Conservation (phyloP, 495 filamentous ascomycete species). For the Aspergillus incahuasiensis region DNA sequence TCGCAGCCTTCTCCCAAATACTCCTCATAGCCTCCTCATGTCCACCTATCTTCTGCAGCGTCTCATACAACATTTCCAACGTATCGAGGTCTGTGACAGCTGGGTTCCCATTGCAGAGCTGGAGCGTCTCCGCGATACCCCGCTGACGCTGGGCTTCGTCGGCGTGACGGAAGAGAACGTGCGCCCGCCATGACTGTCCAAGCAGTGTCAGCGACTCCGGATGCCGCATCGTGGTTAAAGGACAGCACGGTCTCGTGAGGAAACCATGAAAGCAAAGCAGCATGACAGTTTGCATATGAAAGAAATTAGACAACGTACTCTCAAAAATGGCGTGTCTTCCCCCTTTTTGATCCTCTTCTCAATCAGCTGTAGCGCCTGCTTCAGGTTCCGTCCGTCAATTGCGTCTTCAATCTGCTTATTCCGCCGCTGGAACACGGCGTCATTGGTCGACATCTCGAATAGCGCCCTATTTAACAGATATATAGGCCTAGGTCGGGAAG, state of each 20-base stretch:
- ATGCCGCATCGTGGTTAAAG: background rate
- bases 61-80: conserved; percentile 42
- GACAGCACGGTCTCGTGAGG: background rate
- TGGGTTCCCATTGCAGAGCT: conserved; percentile 43
- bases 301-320: conserved; percentile 19
- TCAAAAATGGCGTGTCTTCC: conserved; percentile 45
- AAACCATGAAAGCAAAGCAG: background rate
- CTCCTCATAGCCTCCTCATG: conserved; percentile 31
- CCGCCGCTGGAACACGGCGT: conserved; percentile 47
- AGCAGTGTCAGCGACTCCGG: conserved; percentile 13
- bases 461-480: background rate
- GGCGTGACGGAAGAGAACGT: conserved; percentile 41
- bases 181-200: conserved; percentile 46
- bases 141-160: conserved; percentile 42
- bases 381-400: conserved; percentile 51
- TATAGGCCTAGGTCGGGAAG: background rate
- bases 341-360: conserved; percentile 59
- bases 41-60: conserved; percentile 29
- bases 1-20: conserved; percentile 55
- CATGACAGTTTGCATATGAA: background rate
- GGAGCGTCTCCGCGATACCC: conserved; percentile 43
- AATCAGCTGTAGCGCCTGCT: conserved; percentile 55
- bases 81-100: conserved; percentile 48
- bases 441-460: conserved; percentile 34
- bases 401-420: conserved; percentile 56